phyloP scores from a whole-genome alignment of 2,329 filamentous ascomycete species.

The Fusarium sp. region DNA sequence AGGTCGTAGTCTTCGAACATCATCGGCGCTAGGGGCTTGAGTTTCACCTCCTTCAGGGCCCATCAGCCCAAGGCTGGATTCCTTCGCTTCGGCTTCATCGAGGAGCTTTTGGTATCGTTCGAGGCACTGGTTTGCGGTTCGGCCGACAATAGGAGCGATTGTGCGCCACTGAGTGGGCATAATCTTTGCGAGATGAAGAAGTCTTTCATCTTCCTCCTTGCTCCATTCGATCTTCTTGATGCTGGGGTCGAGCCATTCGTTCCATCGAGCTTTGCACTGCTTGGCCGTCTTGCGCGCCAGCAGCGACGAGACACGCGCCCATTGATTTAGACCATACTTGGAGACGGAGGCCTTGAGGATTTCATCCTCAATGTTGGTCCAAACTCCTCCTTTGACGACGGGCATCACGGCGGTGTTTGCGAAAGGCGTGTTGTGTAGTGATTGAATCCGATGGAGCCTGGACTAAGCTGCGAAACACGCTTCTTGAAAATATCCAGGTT shows the following conservation, averaged over 20 bases:
- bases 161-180: conserved; percentile 99
- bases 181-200: conserved; percentile 95
- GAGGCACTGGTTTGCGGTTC: conserved; percentile 96
- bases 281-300: conserved; percentile 98
- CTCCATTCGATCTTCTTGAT: conserved; percentile 99
- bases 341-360: conserved; percentile 96
- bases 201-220: conserved; percentile 97
- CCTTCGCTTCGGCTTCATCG: conserved; percentile 93
- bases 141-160: conserved; percentile 94
- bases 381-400: conserved; percentile 80
- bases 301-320: conserved; percentile 97
- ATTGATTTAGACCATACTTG: conserved; percentile 96
- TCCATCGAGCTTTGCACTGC: conserved; percentile 99
- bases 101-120: conserved; percentile 97
- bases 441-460: conserved; percentile 38
- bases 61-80: conserved; percentile 84
- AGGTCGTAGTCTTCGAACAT: conserved; percentile 87
- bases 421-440: conserved; percentile 32
- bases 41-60: conserved; percentile 90
- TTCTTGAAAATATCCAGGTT: conserved; percentile 49
- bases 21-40: conserved; percentile 88
- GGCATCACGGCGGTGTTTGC: conserved; percentile 65
- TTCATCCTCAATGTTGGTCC: conserved; percentile 89
- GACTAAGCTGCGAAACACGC: conserved; percentile 42
- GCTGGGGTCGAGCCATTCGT: conserved; percentile 96